Evolutionary conservation across 805 yeast species (phyloP).

Genomic region (Saturnispora halmiae): DNA sequence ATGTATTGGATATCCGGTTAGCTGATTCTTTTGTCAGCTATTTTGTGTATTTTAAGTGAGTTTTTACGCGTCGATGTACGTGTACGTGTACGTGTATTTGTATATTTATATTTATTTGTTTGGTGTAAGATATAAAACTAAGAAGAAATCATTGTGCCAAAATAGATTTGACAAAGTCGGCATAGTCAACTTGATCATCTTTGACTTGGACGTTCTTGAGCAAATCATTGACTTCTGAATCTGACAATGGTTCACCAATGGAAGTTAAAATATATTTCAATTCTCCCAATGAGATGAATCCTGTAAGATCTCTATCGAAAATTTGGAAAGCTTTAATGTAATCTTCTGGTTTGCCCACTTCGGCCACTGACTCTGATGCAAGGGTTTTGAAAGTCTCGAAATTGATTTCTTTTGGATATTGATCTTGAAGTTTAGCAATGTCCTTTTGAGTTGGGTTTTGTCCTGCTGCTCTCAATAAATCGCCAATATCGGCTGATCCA

Average conservation of each 20-base stretch:
- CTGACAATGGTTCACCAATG: conserved; percentile 87
- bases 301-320: conserved; percentile 91
- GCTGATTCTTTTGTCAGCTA: too few species aligned
- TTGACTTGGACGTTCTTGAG: conserved; percentile 92
- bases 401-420: conserved; percentile 39
- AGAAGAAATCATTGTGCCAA: conserved; percentile 60
- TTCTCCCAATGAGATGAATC: conserved; percentile 96
- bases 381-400: conserved; percentile 69
- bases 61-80: too few species aligned
- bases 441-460: conserved; percentile 96
- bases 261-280: conserved; percentile 90
- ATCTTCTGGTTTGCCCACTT: conserved; percentile 84
- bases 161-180: conserved; percentile 87
- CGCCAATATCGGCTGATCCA: conserved; percentile 78
- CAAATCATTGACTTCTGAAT: conserved; percentile 89
- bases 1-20: too few species aligned
- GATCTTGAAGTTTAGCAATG: conserved; percentile 49
- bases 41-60: too few species aligned
- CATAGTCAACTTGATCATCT: conserved; percentile 91
- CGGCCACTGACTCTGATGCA: conserved; percentile 77
- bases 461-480: conserved; percentile 91
- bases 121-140: not conserved
- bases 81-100: too few species aligned
- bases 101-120: not conserved
- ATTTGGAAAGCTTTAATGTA: conserved; percentile 95